A percentile compares a stretch with the other conserved stretches of the same genome.
Conservation (phyloP, 306 rosid species). For the Aeschynomene evenia region DNA sequence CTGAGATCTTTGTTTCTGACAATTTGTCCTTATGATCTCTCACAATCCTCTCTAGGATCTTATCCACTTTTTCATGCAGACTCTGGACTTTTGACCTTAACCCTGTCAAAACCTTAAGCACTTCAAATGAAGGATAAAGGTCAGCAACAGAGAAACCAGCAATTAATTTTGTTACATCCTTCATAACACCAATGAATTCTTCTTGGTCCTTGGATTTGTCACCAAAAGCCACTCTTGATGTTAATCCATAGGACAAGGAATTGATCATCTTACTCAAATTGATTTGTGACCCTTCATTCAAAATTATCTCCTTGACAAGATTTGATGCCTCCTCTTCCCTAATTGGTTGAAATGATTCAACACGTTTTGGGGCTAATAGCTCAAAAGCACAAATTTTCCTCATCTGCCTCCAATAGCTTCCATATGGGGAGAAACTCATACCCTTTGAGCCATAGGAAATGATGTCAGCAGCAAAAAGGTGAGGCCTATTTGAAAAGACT, state of each 20-base stretch:
- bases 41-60: slow-evolving; percentile 33
- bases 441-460: slow-evolving; percentile 28
- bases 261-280: slow-evolving; percentile 25
- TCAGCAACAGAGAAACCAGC: slow-evolving; percentile 34
- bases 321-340: slow-evolving; percentile 26
- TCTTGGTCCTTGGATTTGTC: slow-evolving; percentile 33
- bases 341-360: slow-evolving; percentile 26
- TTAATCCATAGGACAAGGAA: slow-evolving; percentile 19
- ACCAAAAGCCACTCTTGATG: slow-evolving; percentile 31
- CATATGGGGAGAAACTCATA: slow-evolving; percentile 31
- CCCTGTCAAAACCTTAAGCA: slow-evolving; percentile 30
- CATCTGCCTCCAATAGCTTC: slow-evolving; percentile 40
- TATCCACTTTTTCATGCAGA: slow-evolving; percentile 30
- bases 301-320: slow-evolving; percentile 18
- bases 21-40: slow-evolving; percentile 18
- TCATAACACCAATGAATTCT: slow-evolving; percentile 11
- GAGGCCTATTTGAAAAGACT: slow-evolving; percentile 34
- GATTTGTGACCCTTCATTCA: slow-evolving; percentile 29
- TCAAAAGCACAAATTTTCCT: slow-evolving; percentile 35
- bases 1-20: not conserved
- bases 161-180: not conserved
- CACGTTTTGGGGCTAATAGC: slow-evolving; percentile 30
- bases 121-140: slow-evolving; percentile 31
- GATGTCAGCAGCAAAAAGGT: slow-evolving; percentile 18
- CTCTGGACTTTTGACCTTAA: slow-evolving; percentile 25